A percentile compares a stretch with the other conserved stretches of the same genome.
Conservation (phyloP, 2,329 filamentous ascomycete species). For the Cytospora leucostoma region DNA sequence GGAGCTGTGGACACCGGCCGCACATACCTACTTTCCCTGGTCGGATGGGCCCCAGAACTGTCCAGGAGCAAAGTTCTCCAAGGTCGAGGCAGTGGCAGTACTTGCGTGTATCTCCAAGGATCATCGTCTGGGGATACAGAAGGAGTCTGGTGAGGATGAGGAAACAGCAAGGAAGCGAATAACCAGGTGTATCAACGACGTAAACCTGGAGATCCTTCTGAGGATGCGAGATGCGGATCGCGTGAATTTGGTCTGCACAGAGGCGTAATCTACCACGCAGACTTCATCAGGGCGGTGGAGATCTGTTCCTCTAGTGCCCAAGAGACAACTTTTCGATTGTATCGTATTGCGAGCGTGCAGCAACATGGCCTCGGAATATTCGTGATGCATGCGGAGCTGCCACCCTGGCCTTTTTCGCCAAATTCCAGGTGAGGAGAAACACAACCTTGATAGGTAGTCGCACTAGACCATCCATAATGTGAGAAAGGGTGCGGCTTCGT, state of each 20-base stretch:
- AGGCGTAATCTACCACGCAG: background rate
- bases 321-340: background rate
- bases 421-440: too few relatives aligned
- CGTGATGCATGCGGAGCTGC: background rate
- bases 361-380: background rate
- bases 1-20: conserved; percentile 19
- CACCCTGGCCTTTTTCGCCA: too few relatives aligned
- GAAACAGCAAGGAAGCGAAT: conserved; percentile 18
- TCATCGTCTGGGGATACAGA: conserved; percentile 26
- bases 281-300: background rate
- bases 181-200: conserved; percentile 28
- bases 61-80: conserved; percentile 31
- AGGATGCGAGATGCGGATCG: conserved; percentile 30
- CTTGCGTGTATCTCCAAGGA: conserved; percentile 27
- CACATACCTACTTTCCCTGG: conserved; percentile 30
- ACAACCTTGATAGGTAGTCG: too few relatives aligned
- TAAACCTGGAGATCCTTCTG: conserved; percentile 30
- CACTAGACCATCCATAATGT: too few relatives aligned
- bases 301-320: background rate
- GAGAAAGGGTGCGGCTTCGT: too few relatives aligned
- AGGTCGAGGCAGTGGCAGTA: conserved; percentile 31
- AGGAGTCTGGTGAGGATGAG: conserved; percentile 22
- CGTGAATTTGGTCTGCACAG: conserved; percentile 26
- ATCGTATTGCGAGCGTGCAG: background rate
- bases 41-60: conserved; percentile 31